These are phyloP conservation scores for Sporothrix inflata DNA, from an alignment of 2,329 filamentous ascomycete species.

Conservation along the genomic window DNA sequence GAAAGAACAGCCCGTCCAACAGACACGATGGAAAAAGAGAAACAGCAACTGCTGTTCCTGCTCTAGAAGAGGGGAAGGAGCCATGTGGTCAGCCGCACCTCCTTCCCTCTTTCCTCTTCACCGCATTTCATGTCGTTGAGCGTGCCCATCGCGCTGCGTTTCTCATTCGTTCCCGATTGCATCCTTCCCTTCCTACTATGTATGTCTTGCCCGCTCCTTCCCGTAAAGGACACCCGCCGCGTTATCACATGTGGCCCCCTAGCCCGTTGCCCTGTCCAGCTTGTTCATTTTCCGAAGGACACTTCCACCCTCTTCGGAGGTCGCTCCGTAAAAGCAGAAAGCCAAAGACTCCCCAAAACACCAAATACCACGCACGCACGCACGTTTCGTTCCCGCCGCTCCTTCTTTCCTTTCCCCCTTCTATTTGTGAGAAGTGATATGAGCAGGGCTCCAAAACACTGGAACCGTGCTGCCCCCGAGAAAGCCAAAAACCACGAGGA, in stretches of 20 bases:
- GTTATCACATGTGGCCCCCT: slow-evolving; percentile 12
- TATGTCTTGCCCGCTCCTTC: slow-evolving; percentile 5
- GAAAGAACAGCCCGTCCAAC: slow-evolving; percentile 12
- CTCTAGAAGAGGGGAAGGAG: background rate
- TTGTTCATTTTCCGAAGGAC: background rate
- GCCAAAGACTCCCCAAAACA: background rate
- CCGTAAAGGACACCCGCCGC: background rate
- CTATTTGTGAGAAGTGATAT: slow-evolving; percentile 11
- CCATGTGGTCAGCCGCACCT: slow-evolving; percentile 3
- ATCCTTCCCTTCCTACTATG: background rate
- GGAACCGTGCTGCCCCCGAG: background rate
- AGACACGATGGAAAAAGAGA: background rate
- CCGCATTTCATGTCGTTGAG: background rate
- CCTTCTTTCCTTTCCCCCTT: background rate
- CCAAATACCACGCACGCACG: background rate
- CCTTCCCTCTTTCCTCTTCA: background rate
- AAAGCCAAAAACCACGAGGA: slow-evolving; percentile 2
- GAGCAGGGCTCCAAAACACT: slow-evolving; percentile 15
- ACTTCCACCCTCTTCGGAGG: background rate
- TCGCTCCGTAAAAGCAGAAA: background rate
- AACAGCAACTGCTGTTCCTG: too few relatives aligned
- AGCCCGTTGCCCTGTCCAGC: background rate
- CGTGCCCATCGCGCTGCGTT: background rate
- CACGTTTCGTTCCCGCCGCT: background rate
- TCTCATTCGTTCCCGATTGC: background rate